phyloP scores from a whole-genome alignment of 345 rosid species.

The Raphanus sativus region DNA sequence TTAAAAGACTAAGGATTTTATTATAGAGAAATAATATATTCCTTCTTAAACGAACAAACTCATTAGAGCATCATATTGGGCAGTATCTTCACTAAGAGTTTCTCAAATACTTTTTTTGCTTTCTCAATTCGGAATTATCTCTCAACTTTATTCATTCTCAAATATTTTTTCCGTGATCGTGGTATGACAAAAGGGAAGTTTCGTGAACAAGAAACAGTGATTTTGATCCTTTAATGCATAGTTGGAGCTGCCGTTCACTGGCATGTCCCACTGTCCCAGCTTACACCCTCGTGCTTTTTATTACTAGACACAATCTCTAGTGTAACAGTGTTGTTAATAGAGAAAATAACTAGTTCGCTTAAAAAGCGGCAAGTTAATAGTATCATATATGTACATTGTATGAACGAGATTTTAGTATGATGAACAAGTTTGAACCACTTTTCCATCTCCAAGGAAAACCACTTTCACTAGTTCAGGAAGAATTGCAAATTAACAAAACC shows the following conservation, averaged over 20 bases:
- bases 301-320: conserved; percentile 22
- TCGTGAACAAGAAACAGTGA: conserved; percentile 23
- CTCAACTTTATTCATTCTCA: no score
- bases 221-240: conserved; percentile 28
- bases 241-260: conserved; percentile 29
- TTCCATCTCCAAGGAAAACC: no score
- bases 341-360: not conserved
- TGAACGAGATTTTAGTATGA: not conserved
- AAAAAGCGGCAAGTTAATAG: not conserved
- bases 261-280: conserved; percentile 29
- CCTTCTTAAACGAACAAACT: no score
- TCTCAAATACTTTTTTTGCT: no score
- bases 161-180: conserved; percentile 2
- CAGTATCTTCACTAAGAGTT: no score
- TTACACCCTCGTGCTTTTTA: conserved; percentile 23
- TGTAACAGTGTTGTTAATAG: not conserved
- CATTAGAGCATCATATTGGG: no score
- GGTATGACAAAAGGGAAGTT: not conserved
- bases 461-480: no score
- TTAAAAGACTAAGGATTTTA: no score
- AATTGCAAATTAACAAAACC: no score
- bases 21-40: no score
- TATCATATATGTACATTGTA: not conserved
- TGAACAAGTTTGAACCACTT: not conserved
- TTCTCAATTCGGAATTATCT: no score